Conservation (phyloP, 768 basidiomycete genomes). For the Udeniomyces megalosporus region DNA sequence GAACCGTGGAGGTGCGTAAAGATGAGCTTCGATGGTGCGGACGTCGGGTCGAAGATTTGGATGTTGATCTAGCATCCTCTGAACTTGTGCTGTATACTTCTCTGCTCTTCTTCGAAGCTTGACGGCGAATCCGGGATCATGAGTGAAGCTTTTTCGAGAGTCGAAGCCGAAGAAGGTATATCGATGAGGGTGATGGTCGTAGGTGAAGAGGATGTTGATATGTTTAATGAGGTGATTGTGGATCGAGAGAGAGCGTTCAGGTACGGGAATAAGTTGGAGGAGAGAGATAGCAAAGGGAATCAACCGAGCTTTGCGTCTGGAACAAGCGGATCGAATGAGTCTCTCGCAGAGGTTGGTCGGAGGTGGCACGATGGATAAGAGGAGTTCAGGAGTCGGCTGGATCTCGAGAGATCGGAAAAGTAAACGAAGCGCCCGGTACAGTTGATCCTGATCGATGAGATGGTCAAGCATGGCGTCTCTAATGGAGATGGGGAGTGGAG, state of each 20-base stretch:
- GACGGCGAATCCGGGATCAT: no score
- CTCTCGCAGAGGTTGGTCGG: conserved; percentile 23
- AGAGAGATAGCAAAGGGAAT: neutral
- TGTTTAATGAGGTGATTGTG: conserved; percentile 45
- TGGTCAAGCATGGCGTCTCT: no score
- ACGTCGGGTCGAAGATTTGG: no score
- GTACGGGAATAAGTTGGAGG: conserved; percentile 12
- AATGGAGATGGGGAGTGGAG: no score
- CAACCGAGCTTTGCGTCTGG: conserved; percentile 34
- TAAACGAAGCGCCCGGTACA: conserved; percentile 21
- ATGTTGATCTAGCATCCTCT: no score
- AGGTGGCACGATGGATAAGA: conserved; percentile 23
- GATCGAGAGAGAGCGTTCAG: conserved; percentile 56
- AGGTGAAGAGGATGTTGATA: conserved; percentile 11
- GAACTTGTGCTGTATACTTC: no score
- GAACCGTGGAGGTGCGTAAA: no score
- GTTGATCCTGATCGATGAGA: conserved; percentile 11
- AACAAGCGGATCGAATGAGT: conserved; percentile 36
- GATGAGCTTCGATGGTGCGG: no score
- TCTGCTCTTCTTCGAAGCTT: no score
- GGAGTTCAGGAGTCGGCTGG: no score
- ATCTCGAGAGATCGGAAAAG: no score
- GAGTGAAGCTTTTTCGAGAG: conserved; percentile 37
- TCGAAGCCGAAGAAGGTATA: conserved; percentile 22
- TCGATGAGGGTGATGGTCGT: conserved; percentile 30